phyloP scores from a whole-genome alignment of 768 basidiomycete species.

The Russula sp. region DNA sequence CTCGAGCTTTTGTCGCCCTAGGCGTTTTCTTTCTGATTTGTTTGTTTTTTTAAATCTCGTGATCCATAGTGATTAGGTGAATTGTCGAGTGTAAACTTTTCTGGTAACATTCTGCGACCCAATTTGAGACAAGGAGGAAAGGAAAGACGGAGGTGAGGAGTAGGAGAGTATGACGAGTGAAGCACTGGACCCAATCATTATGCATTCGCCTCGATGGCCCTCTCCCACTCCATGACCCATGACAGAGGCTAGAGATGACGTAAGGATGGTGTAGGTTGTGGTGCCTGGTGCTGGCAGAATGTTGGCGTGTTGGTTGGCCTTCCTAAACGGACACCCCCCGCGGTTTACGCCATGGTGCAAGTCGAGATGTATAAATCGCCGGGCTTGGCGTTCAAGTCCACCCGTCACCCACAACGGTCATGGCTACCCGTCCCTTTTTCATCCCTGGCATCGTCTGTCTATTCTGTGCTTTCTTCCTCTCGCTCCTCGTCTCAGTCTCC shows the following conservation, averaged over 20 bases:
- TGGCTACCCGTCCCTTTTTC: constrained; percentile 45
- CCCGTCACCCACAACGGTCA: constrained; percentile 16
- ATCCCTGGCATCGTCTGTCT: constrained; percentile 54
- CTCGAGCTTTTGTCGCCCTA: not conserved
- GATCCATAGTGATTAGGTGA: not conserved
- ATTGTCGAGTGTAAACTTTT: not conserved
- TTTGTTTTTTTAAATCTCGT: not conserved
- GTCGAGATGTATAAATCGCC: constrained; percentile 3
- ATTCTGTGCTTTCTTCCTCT: constrained; percentile 55
- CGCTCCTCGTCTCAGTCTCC: constrained; percentile 62
- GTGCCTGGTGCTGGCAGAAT: no score
- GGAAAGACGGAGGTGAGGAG: not conserved
- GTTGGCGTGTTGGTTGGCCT: no score
- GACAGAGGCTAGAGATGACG: not conserved
- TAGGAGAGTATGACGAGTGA: not conserved
- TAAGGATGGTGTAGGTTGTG: not conserved
- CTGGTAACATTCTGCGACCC: not conserved
- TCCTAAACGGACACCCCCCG: not conserved
- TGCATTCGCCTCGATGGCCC: no score
- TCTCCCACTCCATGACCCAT: no score
- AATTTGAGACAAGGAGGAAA: not conserved
- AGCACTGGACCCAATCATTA: no score
- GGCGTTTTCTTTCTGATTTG: not conserved
- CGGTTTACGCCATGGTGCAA: not conserved
- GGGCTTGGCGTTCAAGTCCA: not conserved